Conservation (phyloP, 1,139 yeast genomes). For the Scheffersomyces quercinus region DNA sequence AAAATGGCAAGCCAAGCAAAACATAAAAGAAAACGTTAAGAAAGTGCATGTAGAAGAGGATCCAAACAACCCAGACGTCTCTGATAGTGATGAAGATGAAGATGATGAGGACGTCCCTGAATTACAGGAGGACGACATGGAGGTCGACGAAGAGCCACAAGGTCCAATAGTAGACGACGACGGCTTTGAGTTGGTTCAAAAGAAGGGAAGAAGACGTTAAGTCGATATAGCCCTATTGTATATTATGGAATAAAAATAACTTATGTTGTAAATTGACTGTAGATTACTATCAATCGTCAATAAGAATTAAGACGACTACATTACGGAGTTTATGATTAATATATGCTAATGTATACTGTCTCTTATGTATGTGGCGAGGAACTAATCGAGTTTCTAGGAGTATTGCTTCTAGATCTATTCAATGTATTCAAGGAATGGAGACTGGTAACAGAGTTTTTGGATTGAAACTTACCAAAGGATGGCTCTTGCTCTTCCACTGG, state of each 20-base stretch:
- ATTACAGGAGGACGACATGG: constrained; percentile 35
- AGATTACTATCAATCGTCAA: background rate
- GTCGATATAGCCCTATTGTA: background rate
- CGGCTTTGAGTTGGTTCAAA: constrained; percentile 86
- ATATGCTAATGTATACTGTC: background rate
- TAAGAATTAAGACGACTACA: background rate
- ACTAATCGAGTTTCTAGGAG: constrained; percentile 44
- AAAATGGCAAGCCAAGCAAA: constrained; percentile 57
- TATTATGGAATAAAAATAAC: background rate
- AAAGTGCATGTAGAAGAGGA: constrained; percentile 50
- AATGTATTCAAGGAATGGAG: constrained; percentile 45
- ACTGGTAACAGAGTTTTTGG: constrained; percentile 38
- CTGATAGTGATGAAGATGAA: constrained; percentile 47
- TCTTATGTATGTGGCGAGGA: constrained; percentile 1
- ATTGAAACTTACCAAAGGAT: constrained; percentile 14
- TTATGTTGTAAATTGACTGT: background rate
- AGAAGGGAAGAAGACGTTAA: constrained; percentile 47
- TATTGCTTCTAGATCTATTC: constrained; percentile 39
- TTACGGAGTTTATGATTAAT: constrained; percentile 1
- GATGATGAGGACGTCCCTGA: constrained; percentile 38
- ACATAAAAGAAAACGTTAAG: constrained; percentile 24
- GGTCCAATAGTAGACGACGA: constrained; percentile 86
- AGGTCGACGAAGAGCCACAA: constrained; percentile 35
- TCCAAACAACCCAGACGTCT: constrained; percentile 59
- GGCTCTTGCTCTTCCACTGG: constrained; percentile 35